A percentile compares a stretch with the other conserved stretches of the same genome.
Evolutionary conservation across 1,139 yeast genomes (phyloP).

Genomic region (Saccharomycopsis phalli): DNA sequence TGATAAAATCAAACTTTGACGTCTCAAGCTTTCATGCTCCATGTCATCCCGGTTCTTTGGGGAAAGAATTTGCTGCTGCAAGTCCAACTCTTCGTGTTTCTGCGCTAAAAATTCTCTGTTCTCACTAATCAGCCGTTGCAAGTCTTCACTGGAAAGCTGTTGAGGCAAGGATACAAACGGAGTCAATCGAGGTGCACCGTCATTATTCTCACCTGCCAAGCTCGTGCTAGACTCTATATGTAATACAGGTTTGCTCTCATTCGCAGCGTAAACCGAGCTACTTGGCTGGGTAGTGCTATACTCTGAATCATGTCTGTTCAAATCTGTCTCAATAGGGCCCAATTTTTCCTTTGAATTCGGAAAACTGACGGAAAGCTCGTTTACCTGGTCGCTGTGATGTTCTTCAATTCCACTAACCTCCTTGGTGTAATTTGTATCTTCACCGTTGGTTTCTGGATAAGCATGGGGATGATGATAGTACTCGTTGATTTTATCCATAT

Average conservation of each 20-base stretch:
- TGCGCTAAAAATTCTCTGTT: conserved; percentile 6
- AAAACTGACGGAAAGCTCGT: too few species aligned
- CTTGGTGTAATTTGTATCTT: too few species aligned
- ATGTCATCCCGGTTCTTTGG: conserved; percentile 11
- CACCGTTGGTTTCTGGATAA: too few species aligned
- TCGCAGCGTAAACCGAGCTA: background rate
- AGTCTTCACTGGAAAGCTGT: background rate
- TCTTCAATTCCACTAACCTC: too few species aligned
- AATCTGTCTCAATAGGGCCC: too few species aligned
- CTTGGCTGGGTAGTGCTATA: background rate
- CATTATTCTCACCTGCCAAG: background rate
- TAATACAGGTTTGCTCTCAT: too few species aligned
- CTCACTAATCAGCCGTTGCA: conserved; percentile 9
- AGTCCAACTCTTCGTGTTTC: conserved; percentile 13
- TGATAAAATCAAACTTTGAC: too few species aligned
- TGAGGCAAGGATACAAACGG: too few species aligned
- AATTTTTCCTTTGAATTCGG: too few species aligned
- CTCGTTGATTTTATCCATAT: conserved; percentile 1
- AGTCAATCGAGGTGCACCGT: background rate
- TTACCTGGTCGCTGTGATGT: too few species aligned
- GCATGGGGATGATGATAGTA: conserved; percentile 1
- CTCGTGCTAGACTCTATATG: background rate
- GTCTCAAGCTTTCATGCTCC: conserved; percentile 13
- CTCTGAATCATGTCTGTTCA: background rate
- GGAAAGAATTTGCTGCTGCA: conserved; percentile 11